Percentiles rank a stretch among this genome's conserved stretches.
Evolutionary conservation across 1,284 basidiomycete genomes (phyloP).

Genomic region (Volvariella volvacea): DNA sequence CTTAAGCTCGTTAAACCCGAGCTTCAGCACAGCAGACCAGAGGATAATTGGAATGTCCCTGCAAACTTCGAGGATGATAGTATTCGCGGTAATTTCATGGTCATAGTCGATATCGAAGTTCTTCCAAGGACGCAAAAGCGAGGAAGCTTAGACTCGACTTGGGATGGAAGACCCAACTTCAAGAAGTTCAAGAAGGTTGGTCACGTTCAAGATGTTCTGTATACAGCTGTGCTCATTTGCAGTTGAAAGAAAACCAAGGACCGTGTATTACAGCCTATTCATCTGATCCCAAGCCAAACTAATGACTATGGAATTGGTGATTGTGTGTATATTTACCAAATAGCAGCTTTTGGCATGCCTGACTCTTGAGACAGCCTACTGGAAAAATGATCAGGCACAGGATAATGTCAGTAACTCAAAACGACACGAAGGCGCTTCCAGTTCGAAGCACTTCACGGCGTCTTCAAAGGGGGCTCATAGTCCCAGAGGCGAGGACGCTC

Average conservation of each 20-base stretch:
- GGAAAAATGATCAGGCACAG: conserved; percentile 33
- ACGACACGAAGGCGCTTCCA: too few relatives aligned
- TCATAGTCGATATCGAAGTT: conserved; percentile 51
- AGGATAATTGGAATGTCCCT: conserved; percentile 58
- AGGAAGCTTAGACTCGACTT: conserved; percentile 24
- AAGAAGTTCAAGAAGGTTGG: conserved; percentile 83
- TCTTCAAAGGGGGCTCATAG: too few relatives aligned
- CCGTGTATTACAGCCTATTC: conserved; percentile 20
- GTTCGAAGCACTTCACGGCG: too few relatives aligned
- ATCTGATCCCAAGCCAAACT: conserved; percentile 45
- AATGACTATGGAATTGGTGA: conserved; percentile 52
- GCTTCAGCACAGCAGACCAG: conserved; percentile 30
- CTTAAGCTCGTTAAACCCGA: conserved; percentile 71
- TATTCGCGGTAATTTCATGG: conserved; percentile 82
- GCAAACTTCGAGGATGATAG: conserved; percentile 70
- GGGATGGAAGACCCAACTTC: conserved; percentile 65
- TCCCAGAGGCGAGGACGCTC: too few relatives aligned
- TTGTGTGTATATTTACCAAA: conserved; percentile 26
- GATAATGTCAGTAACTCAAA: too few relatives aligned
- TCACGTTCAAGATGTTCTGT: conserved; percentile 3
- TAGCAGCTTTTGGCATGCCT: conserved; percentile 5
- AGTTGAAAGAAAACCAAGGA: too few relatives aligned
- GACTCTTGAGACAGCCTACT: conserved; percentile 36
- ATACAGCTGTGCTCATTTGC: too few relatives aligned
- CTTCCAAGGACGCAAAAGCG: conserved; percentile 11